Conservation (phyloP, 164 flowering plant genomes). For the Protea cynaroides region DNA sequence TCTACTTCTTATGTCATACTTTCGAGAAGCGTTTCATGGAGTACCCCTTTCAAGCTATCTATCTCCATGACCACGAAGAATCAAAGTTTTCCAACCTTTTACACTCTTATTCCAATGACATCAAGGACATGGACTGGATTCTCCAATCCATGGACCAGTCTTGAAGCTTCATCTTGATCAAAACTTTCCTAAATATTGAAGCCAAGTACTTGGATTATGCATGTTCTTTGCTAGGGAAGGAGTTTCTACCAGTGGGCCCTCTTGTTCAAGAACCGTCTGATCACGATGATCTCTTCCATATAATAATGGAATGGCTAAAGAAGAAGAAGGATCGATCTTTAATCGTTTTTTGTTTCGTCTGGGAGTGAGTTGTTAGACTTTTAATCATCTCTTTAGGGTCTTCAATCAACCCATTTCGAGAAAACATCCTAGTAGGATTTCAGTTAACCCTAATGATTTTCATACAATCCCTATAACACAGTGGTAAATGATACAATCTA, state of each 20-base stretch:
- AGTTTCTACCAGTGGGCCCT: slow-evolving; percentile 29
- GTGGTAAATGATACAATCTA: no score
- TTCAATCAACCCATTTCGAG: no score
- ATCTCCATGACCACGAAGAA: slow-evolving; percentile 10
- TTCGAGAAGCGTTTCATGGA: not conserved
- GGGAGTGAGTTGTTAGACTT: no score
- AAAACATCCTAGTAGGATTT: no score
- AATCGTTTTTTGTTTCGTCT: slow-evolving; percentile 27
- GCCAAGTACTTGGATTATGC: slow-evolving; percentile 25
- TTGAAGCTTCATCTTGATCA: slow-evolving; percentile 16
- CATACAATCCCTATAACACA: no score
- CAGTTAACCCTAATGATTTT: no score
- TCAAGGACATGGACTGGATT: slow-evolving; percentile 7
- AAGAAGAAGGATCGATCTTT: slow-evolving; percentile 16
- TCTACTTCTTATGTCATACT: slow-evolving; percentile 7
- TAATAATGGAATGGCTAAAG: slow-evolving; percentile 36
- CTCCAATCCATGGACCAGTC: slow-evolving; percentile 10
- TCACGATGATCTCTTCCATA: not conserved
- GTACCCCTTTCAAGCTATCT: slow-evolving; percentile 18
- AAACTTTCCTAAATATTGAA: slow-evolving; percentile 29
- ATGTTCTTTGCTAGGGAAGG: slow-evolving; percentile 9
- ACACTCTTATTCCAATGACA: not conserved
- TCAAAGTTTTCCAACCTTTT: not conserved
- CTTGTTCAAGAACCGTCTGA: slow-evolving; percentile 18
- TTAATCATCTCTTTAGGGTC: no score